Evolutionary conservation across 805 yeast genomes (phyloP).

Genomic region (Diddensiella transvaalensis): DNA sequence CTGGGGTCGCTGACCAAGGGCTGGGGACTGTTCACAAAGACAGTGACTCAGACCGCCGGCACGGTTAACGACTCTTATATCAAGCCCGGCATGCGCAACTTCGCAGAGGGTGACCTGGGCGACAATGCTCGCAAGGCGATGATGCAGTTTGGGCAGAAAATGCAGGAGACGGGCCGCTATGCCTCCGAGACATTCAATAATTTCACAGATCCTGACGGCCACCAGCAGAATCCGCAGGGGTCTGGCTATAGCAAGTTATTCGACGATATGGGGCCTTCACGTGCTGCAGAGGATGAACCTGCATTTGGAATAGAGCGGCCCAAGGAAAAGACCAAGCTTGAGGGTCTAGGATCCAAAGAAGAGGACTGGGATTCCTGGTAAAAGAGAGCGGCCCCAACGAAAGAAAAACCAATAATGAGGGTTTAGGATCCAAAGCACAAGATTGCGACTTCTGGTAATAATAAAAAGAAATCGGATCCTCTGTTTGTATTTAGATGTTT

Average conservation of each 20-base stretch:
- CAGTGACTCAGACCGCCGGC: constrained; percentile 75
- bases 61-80: constrained; percentile 87
- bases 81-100: constrained; percentile 82
- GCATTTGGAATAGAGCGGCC: constrained; percentile 69
- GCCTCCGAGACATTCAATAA: constrained; percentile 65
- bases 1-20: constrained; percentile 87
- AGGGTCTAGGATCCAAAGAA: constrained; percentile 36
- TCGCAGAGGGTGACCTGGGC: constrained; percentile 75
- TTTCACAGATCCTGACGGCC: constrained; percentile 45
- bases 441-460: too few species aligned
- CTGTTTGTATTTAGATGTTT: too few species aligned
- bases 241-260: constrained; percentile 40
- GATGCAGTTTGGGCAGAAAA: constrained; percentile 91
- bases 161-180: constrained; percentile 80
- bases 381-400: too few species aligned
- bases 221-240: constrained; percentile 36
- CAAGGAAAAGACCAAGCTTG: constrained; percentile 52
- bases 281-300: constrained; percentile 37
- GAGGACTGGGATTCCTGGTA: constrained; percentile 31
- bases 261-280: constrained; percentile 49
- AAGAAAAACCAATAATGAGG: too few species aligned
- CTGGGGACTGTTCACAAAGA: constrained; percentile 88
- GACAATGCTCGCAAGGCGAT: constrained; percentile 87
- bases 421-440: too few species aligned
- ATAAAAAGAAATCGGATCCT: too few species aligned